Evolutionary conservation across 495 filamentous ascomycete species (phyloP).

Genomic region (Trichoderma gamsii): DNA sequence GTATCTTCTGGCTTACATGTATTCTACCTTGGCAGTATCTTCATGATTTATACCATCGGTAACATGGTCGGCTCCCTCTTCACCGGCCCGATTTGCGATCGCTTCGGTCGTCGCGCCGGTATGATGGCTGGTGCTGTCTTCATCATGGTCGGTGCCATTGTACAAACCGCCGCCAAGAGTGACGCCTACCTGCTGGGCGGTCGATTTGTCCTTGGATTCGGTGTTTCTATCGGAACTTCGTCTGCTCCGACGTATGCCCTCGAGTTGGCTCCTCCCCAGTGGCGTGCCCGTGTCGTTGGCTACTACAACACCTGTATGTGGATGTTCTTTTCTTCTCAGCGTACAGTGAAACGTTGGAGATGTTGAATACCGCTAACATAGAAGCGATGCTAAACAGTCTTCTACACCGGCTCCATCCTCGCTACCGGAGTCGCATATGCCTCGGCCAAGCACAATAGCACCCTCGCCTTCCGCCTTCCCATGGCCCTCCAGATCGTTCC

Average conservation of each 20-base stretch:
- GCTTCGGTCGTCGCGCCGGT: constrained; percentile 52
- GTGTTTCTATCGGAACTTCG: constrained; percentile 43
- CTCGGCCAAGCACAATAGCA: constrained; percentile 41
- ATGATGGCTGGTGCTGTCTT: constrained; percentile 57
- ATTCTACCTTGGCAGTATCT: constrained; percentile 3
- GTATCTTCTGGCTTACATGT: neutral
- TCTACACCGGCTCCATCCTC: constrained; percentile 44
- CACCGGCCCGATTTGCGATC: constrained; percentile 31
- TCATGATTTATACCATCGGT: constrained; percentile 40
- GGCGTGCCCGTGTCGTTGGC: constrained; percentile 47
- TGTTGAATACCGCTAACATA: neutral
- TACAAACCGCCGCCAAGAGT: constrained; percentile 49
- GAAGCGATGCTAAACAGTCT: constrained; percentile 20
- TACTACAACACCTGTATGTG: constrained; percentile 46
- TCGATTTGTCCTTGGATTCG: constrained; percentile 50
- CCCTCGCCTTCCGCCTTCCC: constrained; percentile 50
- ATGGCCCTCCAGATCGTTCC: constrained; percentile 50
- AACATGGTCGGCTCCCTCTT: constrained; percentile 44
- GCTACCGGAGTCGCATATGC: constrained; percentile 48
- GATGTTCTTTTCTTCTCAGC: constrained; percentile 53
- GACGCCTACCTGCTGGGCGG: constrained; percentile 48
- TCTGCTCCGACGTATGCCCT: constrained; percentile 18
- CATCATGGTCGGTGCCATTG: constrained; percentile 55
- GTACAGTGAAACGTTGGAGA: too few relatives aligned
- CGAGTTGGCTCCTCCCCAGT: constrained; percentile 53